Conservation (phyloP, 2,329 filamentous ascomycete species). For the Penicillium sp. region DNA sequence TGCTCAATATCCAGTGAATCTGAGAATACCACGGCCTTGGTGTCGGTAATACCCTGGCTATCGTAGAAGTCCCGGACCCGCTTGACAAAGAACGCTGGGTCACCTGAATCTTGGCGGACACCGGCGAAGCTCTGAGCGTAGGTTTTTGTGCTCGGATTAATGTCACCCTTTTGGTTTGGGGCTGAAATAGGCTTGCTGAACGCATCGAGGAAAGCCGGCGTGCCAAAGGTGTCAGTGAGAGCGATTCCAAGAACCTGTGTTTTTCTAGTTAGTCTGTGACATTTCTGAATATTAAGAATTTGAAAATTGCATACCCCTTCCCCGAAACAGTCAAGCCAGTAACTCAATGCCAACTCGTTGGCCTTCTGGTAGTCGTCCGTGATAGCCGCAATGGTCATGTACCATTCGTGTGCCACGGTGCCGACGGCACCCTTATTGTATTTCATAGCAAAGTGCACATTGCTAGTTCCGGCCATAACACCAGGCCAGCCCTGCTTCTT, state of each 20-base stretch:
- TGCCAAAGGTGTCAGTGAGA: constrained; percentile 95
- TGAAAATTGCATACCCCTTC: constrained; percentile 55
- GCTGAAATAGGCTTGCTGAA: constrained; percentile 67
- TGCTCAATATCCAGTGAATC: constrained; percentile 90
- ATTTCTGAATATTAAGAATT: background rate
- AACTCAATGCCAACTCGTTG: constrained; percentile 77
- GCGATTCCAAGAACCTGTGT: constrained; percentile 75
- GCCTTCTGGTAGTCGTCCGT: constrained; percentile 80
- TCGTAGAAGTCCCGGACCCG: constrained; percentile 81
- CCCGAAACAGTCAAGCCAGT: constrained; percentile 92
- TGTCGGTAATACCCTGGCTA: constrained; percentile 68
- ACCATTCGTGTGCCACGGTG: constrained; percentile 96
- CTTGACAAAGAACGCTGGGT: constrained; percentile 76
- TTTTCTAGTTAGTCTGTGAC: constrained; percentile 1
- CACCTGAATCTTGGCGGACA: constrained; percentile 86
- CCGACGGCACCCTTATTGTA: constrained; percentile 82
- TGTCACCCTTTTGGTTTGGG: constrained; percentile 38
- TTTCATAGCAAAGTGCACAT: constrained; percentile 95
- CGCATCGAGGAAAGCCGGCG: constrained; percentile 78
- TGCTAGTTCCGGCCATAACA: constrained; percentile 83
- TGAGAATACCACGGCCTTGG: constrained; percentile 91
- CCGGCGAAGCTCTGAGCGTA: constrained; percentile 83
- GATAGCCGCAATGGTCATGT: constrained; percentile 96
- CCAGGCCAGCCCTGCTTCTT: constrained; percentile 65
- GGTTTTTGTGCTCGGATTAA: constrained; percentile 47